phyloP scores from a whole-genome alignment of 495 filamentous ascomycete species.

The Daldinia concentrica region DNA sequence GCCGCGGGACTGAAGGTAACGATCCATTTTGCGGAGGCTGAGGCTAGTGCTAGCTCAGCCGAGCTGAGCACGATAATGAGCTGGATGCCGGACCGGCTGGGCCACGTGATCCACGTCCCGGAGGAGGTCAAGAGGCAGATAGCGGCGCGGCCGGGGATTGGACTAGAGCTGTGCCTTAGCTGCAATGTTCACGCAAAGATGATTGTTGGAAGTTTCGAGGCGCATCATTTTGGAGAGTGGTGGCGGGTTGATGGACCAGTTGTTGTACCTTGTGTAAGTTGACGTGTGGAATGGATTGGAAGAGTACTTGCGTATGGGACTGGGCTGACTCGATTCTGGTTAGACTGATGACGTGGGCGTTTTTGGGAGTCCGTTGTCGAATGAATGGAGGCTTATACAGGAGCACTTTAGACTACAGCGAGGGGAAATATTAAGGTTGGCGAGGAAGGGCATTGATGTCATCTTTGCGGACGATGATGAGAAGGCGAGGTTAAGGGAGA shows the following conservation, averaged over 20 bases:
- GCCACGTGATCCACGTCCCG: slow-evolving; percentile 81
- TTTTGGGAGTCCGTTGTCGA: slow-evolving; percentile 79
- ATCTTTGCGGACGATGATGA: slow-evolving; percentile 74
- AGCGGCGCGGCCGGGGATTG: slow-evolving; percentile 57
- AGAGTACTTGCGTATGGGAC: background rate
- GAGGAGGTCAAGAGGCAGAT: slow-evolving; percentile 67
- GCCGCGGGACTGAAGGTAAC: slow-evolving; percentile 66
- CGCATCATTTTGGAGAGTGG: slow-evolving; percentile 81
- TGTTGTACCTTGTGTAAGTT: slow-evolving; percentile 52
- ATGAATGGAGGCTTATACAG: slow-evolving; percentile 79
- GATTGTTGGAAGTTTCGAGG: slow-evolving; percentile 70
- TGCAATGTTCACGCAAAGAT: slow-evolving; percentile 84
- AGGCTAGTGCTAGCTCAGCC: slow-evolving; percentile 56
- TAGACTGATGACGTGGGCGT: slow-evolving; percentile 91
- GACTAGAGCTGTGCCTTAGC: slow-evolving; percentile 79
- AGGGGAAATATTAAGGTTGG: slow-evolving; percentile 65
- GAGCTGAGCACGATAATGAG: slow-evolving; percentile 71
- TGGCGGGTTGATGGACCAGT: slow-evolving; percentile 50
- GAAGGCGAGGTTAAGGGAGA: slow-evolving; percentile 62
- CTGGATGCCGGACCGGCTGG: slow-evolving; percentile 74
- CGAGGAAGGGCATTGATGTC: slow-evolving; percentile 63
- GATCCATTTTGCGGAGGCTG: slow-evolving; percentile 80
- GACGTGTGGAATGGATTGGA: background rate
- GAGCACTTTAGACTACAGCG: slow-evolving; percentile 71
- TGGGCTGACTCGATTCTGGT: slow-evolving; percentile 7